Evolutionary conservation across 2,329 filamentous ascomycete genomes (phyloP).

Genomic region (Ceratocystis harringtonii): DNA sequence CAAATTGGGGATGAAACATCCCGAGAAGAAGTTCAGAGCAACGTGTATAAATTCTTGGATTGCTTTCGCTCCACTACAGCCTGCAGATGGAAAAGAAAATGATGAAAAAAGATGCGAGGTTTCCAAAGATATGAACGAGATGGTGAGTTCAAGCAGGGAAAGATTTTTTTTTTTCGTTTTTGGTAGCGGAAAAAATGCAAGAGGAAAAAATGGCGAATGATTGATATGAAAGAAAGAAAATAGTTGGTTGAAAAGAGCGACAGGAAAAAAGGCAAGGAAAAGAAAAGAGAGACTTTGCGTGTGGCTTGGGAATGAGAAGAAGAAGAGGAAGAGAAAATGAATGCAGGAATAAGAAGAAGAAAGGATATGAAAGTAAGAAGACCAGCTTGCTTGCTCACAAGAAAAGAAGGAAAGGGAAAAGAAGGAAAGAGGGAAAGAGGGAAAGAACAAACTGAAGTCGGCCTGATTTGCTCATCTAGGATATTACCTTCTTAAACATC

Average conservation of each 20-base stretch:
- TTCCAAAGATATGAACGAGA: neutral
- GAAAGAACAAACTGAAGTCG: neutral
- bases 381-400: neutral
- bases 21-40: neutral
- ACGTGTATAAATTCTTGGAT: neutral
- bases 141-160: neutral
- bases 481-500: conserved; percentile 8
- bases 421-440: neutral
- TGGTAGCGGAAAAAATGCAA: neutral
- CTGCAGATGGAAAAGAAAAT: neutral
- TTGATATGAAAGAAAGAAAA: neutral
- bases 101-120: neutral
- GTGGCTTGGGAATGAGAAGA: neutral
- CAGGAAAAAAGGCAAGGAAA: neutral
- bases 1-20: neutral
- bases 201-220: neutral
- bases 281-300: neutral
- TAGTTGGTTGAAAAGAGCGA: neutral
- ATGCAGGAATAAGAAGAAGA: neutral
- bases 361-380: neutral
- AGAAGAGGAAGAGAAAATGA: neutral
- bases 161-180: neutral
- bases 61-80: neutral
- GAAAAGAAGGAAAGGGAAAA: neutral
- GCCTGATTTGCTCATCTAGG: neutral